phyloP scores from a whole-genome alignment of 768 basidiomycete species.

The Scleroderma citrinum region DNA sequence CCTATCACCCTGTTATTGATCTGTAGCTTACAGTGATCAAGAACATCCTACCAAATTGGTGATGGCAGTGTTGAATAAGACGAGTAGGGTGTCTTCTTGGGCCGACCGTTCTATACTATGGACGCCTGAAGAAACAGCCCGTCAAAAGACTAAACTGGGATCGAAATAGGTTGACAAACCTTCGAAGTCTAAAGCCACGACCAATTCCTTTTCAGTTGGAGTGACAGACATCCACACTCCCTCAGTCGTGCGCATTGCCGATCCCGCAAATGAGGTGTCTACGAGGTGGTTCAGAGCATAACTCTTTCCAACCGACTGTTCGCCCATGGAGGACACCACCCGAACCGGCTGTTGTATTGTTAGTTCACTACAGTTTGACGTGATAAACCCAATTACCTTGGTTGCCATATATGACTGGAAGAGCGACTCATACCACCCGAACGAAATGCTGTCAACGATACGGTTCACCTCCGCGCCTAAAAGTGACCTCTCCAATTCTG shows the following conservation, averaged over 20 bases:
- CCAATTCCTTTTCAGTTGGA: constrained; percentile 46
- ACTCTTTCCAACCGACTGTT: constrained; percentile 61
- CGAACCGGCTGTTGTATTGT: constrained; percentile 42
- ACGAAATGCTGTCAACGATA: constrained; percentile 50
- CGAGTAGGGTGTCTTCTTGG: constrained; percentile 58
- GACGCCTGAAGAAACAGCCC: constrained; percentile 34
- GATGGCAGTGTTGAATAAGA: constrained; percentile 59
- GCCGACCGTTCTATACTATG: constrained; percentile 59
- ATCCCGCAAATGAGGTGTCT: constrained; percentile 62
- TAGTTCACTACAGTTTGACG: not conserved
- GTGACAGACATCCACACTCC: constrained; percentile 67
- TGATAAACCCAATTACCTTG: constrained; percentile 32
- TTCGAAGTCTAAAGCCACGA: constrained; percentile 63
- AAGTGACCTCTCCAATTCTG: constrained; percentile 44
- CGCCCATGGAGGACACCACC: constrained; percentile 65
- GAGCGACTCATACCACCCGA: constrained; percentile 63
- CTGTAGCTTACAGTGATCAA: not conserved
- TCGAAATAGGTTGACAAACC: constrained; percentile 25
- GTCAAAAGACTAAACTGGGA: constrained; percentile 4
- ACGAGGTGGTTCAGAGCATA: constrained; percentile 54
- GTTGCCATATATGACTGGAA: constrained; percentile 57
- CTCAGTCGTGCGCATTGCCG: constrained; percentile 62
- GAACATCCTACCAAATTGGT: constrained; percentile 47
- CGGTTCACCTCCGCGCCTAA: constrained; percentile 53
- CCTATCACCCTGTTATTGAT: constrained; percentile 24